phyloP scores from a whole-genome alignment of 345 rosid species.

The Xanthoceras sorbifolium region DNA sequence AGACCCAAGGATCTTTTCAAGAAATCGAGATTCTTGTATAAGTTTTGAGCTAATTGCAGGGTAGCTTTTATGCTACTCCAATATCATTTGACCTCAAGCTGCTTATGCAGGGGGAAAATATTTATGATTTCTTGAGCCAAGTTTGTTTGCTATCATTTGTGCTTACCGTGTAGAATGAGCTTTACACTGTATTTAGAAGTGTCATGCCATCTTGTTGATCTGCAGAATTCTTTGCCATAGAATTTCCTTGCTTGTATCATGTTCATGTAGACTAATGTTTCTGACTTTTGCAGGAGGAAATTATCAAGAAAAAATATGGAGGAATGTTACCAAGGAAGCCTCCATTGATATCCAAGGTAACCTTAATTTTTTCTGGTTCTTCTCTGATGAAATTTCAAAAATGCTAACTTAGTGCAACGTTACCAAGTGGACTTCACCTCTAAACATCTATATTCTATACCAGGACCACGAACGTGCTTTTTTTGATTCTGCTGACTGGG shows the following conservation, averaged over 20 bases:
- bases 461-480: slow-evolving; percentile 90
- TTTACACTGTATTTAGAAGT: too few relatives aligned
- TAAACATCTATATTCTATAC: slow-evolving; percentile 18
- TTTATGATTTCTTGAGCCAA: neutral
- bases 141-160: neutral
- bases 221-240: neutral
- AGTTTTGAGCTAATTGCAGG: neutral
- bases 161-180: neutral
- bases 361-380: neutral
- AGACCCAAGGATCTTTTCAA: neutral
- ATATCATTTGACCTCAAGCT: neutral
- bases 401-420: neutral
- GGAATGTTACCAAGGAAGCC: slow-evolving; percentile 70
- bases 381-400: neutral
- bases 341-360: slow-evolving; percentile 78
- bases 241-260: neutral
- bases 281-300: slow-evolving; percentile 52
- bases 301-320: slow-evolving; percentile 70
- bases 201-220: too few relatives aligned
- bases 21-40: neutral
- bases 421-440: slow-evolving; percentile 18
- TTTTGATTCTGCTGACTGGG: slow-evolving; percentile 97
- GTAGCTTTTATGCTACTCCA: neutral
- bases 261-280: neutral
- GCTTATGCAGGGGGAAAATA: neutral